Base-by-base conservation (phyloP, 306 rosid species). In the Inga laurina region DNA sequence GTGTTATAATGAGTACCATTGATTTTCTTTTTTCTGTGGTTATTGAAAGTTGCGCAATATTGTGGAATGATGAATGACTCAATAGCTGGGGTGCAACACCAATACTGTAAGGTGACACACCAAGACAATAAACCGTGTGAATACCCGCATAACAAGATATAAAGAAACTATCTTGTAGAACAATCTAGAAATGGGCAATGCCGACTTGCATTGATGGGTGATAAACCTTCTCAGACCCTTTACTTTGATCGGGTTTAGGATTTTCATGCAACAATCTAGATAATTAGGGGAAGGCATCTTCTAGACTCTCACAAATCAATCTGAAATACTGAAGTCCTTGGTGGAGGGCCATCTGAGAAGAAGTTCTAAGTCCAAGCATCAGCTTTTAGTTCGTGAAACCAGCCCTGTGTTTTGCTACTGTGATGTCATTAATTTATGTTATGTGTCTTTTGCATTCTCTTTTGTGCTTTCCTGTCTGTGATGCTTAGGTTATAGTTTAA, bases 311-410 rank as follows among this genome's bases (percentile, higher is more conserved):
- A 43, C 18, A 39, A 12, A 44, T 22, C 56, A 44, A 24, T 22
- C 44, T 72, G 35, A 72, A 72, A 72, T 44, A 7, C 37, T 44
- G 76, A 72, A 22, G 30, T 72, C 76, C n/a, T 72, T 43, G 39
- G n/a, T 22, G 76, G 4, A 44, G 76, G 30, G 48, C 11, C 35
- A 44, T 44, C 37, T 72, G 24, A n/a, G 57, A 44, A 43, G 34
- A n/a, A 22, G n/a, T 70, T 43, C 45, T 5, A 37, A 68, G 30
- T 68, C 73, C 11, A 12, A 72, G 37, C 11, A 72, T 22, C 37
- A 16, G 59, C 46, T 16, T 72, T 44, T n/a, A 45, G 39, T 35
- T n/a, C 37, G n/a, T 43, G 56, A 72, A 71, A 72, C 10, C 39
- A 12, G 56, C 37, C 76, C 35, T n/a, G 12, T 10, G 27, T 45